phyloP scores from a whole-genome alignment of 2,329 filamentous ascomycete genomes.

The Alternaria triticina region DNA sequence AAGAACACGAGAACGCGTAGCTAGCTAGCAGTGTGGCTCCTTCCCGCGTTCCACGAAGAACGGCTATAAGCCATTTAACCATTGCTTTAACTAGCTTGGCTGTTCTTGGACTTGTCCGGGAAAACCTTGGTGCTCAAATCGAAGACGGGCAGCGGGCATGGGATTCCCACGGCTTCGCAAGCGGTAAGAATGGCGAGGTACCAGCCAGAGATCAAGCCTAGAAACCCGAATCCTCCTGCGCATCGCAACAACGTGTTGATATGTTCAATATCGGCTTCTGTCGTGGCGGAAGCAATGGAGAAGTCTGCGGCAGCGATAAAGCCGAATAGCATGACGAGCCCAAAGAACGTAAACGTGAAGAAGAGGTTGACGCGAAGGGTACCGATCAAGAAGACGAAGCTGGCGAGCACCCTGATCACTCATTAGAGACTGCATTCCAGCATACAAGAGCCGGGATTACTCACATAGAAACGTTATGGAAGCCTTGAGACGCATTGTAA shows the following conservation, averaged over 20 bases:
- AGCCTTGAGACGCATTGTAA: constrained; percentile 29
- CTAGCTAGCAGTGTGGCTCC: not conserved
- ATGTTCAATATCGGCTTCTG: constrained; percentile 20
- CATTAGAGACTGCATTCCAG: not conserved
- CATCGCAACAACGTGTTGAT: constrained; percentile 20
- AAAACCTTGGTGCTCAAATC: constrained; percentile 28
- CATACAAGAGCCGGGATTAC: not conserved
- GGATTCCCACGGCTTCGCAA: constrained; percentile 26
- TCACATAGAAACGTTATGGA: constrained; percentile 29
- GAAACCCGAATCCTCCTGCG: constrained; percentile 23
- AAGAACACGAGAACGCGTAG: not conserved
- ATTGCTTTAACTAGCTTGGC: not conserved
- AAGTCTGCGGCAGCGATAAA: constrained; percentile 29
- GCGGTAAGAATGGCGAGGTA: constrained; percentile 27
- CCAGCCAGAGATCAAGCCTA: constrained; percentile 24
- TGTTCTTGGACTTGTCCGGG: constrained; percentile 8
- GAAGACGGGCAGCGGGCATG: constrained; percentile 25
- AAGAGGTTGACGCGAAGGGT: constrained; percentile 27
- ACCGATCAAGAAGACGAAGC: constrained; percentile 24
- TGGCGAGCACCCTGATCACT: constrained; percentile 19
- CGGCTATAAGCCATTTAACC: not conserved
- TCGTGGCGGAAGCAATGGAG: constrained; percentile 11
- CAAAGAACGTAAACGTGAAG: constrained; percentile 24
- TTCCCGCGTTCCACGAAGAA: not conserved
- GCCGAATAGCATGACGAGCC: constrained; percentile 24